phyloP scores from a whole-genome alignment of 179 eudicot species.

The Sideroxylon spinosum region DNA sequence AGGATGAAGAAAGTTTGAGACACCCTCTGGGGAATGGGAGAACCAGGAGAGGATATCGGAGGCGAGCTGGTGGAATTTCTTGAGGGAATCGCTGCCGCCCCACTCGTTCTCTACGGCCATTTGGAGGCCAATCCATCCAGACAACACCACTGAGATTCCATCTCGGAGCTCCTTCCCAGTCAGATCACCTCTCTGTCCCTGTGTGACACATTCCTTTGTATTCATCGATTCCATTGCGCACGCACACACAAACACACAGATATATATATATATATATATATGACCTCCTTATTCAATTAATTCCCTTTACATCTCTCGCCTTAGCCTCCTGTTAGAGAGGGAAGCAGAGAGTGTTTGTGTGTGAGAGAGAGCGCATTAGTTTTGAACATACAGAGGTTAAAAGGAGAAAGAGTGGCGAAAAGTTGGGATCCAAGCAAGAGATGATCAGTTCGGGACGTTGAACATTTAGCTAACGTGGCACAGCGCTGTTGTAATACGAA shows the following conservation, averaged over 20 bases:
- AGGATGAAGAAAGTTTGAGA: not conserved
- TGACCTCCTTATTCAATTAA: too few species aligned
- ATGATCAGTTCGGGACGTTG: too few species aligned
- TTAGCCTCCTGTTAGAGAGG: not conserved
- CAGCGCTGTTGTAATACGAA: too few species aligned
- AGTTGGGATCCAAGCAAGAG: too few species aligned
- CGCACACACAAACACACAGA: too few species aligned
- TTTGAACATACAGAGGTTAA: too few species aligned
- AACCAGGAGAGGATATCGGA: constrained; percentile 45
- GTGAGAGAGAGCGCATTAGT: too few species aligned
- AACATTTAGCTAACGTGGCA: too few species aligned
- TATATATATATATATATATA: too few species aligned
- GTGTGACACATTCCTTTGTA: not conserved
- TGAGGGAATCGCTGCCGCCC: constrained; percentile 52
- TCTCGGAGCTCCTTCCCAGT: constrained; percentile 1
- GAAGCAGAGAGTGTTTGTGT: not conserved
- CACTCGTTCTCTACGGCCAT: constrained; percentile 47
- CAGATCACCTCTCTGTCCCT: too few species aligned
- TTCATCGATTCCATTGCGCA: not conserved
- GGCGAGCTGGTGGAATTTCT: constrained; percentile 34
- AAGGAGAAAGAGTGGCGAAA: too few species aligned
- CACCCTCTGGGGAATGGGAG: constrained; percentile 40
- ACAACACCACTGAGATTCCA: constrained; percentile 27
- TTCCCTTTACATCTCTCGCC: too few species aligned
- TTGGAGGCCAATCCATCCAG: constrained; percentile 58